phyloP scores from a whole-genome alignment of 371 early-diverging fungal species.

The Enterospora canceri region DNA sequence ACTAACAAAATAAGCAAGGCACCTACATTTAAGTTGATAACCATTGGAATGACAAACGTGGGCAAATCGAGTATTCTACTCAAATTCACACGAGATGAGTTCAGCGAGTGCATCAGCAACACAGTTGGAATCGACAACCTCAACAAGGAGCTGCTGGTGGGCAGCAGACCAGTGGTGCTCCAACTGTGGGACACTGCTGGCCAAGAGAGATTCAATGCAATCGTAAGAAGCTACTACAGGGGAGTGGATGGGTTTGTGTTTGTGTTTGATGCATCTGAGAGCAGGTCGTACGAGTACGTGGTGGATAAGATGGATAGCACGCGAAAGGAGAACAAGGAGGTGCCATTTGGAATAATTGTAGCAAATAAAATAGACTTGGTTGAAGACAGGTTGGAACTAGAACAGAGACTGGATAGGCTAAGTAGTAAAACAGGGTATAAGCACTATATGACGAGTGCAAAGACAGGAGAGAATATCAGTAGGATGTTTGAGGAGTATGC shows the following conservation, averaged over 20 bases:
- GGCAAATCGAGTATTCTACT: slow-evolving; percentile 59
- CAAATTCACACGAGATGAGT: slow-evolving; percentile 46
- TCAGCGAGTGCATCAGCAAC: slow-evolving; percentile 39
- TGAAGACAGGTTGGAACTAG: slow-evolving; percentile 65
- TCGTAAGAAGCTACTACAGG: slow-evolving; percentile 93
- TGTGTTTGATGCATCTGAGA: slow-evolving; percentile 83
- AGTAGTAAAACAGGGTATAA: not conserved
- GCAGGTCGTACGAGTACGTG: slow-evolving; percentile 77
- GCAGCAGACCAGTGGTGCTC: slow-evolving; percentile 53
- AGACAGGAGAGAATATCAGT: slow-evolving; percentile 52
- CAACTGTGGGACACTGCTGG: slow-evolving; percentile 78
- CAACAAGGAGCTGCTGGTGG: slow-evolving; percentile 61
- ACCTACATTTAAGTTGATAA: slow-evolving; percentile 52
- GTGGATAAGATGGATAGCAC: slow-evolving; percentile 69
- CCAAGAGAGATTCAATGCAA: slow-evolving; percentile 74
- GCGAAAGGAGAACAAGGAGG: slow-evolving; percentile 75
- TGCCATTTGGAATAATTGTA: slow-evolving; percentile 71
- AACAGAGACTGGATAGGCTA: slow-evolving; percentile 6
- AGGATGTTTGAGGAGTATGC: slow-evolving; percentile 49
- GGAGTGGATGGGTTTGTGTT: slow-evolving; percentile 97
- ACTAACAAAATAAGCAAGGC: no score
- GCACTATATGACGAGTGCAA: slow-evolving; percentile 48
- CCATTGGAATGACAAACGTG: slow-evolving; percentile 61
- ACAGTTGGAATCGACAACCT: slow-evolving; percentile 53
- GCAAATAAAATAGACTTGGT: slow-evolving; percentile 91